These are phyloP conservation scores for Chlorella sorokiniana DNA, from an alignment of 139 green algal genomes.

Conservation along the genomic window DNA sequence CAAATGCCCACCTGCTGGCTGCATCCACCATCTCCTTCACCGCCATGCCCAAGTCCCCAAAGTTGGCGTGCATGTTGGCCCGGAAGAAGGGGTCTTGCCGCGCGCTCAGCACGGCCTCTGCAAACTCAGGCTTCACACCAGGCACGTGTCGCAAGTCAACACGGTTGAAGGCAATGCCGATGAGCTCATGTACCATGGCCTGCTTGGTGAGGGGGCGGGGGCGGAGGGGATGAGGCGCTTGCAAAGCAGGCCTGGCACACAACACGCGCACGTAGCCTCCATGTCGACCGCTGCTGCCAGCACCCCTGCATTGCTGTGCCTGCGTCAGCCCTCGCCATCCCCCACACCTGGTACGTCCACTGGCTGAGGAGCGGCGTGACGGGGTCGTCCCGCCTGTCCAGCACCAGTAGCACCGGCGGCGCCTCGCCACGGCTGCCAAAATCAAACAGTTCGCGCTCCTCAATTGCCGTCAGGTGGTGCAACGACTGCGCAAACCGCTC, in stretches of 20 bases:
- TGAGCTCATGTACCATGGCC: constrained; percentile 93
- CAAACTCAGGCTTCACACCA: constrained; percentile 65
- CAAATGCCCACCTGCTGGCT: constrained; percentile 26
- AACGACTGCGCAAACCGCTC: constrained; percentile 74
- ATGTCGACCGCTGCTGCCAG: not conserved
- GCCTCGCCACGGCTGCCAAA: constrained; percentile 72
- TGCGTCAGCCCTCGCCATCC: no score
- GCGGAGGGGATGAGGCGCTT: not conserved
- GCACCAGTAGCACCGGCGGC: constrained; percentile 77
- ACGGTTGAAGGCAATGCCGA: constrained; percentile 68
- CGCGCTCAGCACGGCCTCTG: constrained; percentile 61
- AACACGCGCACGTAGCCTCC: constrained; percentile 65
- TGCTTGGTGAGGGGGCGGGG: constrained; percentile 25
- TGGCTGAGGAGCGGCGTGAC: constrained; percentile 85
- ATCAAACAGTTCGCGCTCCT: constrained; percentile 80
- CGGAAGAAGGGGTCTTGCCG: constrained; percentile 80
- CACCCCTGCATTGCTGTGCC: no score
- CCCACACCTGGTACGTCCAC: constrained; percentile 71
- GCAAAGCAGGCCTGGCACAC: not conserved
- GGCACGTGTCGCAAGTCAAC: constrained; percentile 45
- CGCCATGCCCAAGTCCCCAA: constrained; percentile 82
- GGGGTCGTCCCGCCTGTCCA: constrained; percentile 88
- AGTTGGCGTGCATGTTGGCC: constrained; percentile 75
- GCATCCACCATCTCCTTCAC: constrained; percentile 66
- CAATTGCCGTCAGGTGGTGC: constrained; percentile 62